Percentiles rank a stretch among this genome's conserved stretches.
These are phyloP conservation scores for Veloboletus limbatus DNA, from an alignment of 1,284 basidiomycete species.

Conservation along the genomic window DNA sequence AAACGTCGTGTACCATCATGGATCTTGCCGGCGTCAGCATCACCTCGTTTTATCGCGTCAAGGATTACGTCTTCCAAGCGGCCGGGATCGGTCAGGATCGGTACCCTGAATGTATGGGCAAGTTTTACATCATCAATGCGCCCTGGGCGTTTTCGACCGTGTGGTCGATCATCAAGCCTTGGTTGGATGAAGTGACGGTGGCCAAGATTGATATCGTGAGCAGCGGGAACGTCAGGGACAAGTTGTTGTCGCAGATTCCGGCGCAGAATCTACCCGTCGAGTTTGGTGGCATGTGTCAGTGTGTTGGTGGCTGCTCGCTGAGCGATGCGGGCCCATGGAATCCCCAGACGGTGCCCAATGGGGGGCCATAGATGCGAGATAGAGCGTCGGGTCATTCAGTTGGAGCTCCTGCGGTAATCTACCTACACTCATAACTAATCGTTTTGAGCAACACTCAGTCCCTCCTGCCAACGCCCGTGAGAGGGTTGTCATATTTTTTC, in stretches of 20 bases:
- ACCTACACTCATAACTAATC: conserved; percentile 33
- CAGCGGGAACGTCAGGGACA: conserved; percentile 57
- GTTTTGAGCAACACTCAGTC: conserved; percentile 21
- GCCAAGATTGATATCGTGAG: conserved; percentile 88
- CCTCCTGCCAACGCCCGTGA: too few relatives aligned
- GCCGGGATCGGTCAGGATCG: conserved; percentile 85
- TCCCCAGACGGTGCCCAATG: conserved; percentile 21
- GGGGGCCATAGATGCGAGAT: conserved; percentile 24
- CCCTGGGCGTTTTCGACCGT: conserved; percentile 91
- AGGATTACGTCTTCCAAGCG: conserved; percentile 85
- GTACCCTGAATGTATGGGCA: conserved; percentile 94
- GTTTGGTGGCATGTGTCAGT: conserved; percentile 83
- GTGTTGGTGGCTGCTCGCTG: conserved; percentile 79
- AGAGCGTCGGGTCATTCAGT: too few relatives aligned
- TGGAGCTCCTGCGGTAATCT: conserved; percentile 35
- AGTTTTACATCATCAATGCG: conserved; percentile 94
- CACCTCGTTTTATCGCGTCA: conserved; percentile 87
- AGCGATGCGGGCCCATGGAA: conserved; percentile 96
- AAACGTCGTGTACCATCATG: conserved; percentile 98
- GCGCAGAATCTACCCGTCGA: conserved; percentile 80
- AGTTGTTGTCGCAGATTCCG: conserved; percentile 79
- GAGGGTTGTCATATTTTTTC: too few relatives aligned
- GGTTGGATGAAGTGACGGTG: conserved; percentile 95
- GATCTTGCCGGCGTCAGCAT: conserved; percentile 86
- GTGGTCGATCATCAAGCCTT: conserved; percentile 89